These are phyloP conservation scores for Acanthamoeba rhysodes DNA, from an alignment of 208 protist genomes.

Conservation along the genomic window DNA sequence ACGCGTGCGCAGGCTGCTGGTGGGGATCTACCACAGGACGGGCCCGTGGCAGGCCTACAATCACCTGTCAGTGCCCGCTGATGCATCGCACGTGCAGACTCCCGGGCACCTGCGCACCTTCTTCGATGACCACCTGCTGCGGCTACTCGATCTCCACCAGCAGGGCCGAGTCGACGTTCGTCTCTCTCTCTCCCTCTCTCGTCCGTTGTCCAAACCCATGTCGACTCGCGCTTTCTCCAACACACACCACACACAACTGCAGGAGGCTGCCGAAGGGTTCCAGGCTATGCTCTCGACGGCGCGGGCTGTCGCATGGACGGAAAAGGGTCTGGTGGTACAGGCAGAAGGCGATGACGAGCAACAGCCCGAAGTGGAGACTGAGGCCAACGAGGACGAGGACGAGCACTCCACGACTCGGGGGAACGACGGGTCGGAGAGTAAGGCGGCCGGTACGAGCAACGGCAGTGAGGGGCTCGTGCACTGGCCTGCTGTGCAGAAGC, in stretches of 20 bases:
- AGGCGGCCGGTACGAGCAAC: no score
- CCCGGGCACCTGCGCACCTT: constrained; percentile 42
- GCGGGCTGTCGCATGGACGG: constrained; percentile 19
- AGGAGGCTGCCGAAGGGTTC: not conserved
- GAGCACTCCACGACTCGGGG: no score
- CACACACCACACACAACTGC: not conserved
- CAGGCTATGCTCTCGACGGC: not conserved
- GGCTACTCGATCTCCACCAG: not conserved
- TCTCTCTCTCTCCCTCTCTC: not conserved
- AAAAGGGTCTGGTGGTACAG: constrained; percentile 28
- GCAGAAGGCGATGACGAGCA: not conserved
- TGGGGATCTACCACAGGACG: constrained; percentile 41
- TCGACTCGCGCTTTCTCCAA: not conserved
- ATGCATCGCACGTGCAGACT: not conserved
- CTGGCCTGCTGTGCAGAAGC: not conserved
- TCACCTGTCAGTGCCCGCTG: not conserved
- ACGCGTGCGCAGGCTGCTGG: not conserved
- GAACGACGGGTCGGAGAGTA: not conserved
- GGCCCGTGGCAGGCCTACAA: constrained; percentile 28
- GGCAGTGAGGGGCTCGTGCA: not conserved
- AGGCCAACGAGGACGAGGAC: not conserved
- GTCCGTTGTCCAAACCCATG: no score
- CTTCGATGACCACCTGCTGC: not conserved
- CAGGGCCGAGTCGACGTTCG: not conserved
- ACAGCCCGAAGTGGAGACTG: not conserved